phyloP scores from a whole-genome alignment of 2,329 filamentous ascomycete species.

The Stromatinia cepivora region DNA sequence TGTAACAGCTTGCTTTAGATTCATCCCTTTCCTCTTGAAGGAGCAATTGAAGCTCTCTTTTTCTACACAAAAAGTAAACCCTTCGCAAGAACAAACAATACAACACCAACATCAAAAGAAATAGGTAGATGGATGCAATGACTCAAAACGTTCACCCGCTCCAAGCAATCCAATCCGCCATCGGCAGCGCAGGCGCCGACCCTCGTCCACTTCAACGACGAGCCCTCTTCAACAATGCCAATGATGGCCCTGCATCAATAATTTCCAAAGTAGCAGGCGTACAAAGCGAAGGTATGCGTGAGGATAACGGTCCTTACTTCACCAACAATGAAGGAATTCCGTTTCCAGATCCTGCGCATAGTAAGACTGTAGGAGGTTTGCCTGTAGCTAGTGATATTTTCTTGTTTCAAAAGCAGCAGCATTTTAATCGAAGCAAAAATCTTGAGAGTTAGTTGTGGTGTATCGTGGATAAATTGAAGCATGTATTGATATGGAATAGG shows the following conservation, averaged over 20 bases:
- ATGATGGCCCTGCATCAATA: conserved; percentile 22
- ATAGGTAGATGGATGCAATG: neutral
- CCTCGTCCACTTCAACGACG: conserved; percentile 19
- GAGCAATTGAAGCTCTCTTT: neutral
- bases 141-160: conserved; percentile 26
- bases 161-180: conserved; percentile 21
- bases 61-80: neutral
- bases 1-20: neutral
- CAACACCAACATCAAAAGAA: neutral
- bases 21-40: neutral
- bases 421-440: conserved; percentile 17
- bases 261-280: conserved; percentile 23
- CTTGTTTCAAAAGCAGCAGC: conserved; percentile 24
- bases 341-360: conserved; percentile 23
- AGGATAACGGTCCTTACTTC: conserved; percentile 23
- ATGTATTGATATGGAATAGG: conserved; percentile 33
- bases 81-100: neutral
- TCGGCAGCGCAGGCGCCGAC: conserved; percentile 17
- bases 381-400: conserved; percentile 21
- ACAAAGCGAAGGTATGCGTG: conserved; percentile 16
- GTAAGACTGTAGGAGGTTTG: conserved; percentile 22
- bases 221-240: conserved; percentile 20
- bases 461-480: too few relatives aligned
- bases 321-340: conserved; percentile 25
- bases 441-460: neutral